Evolutionary conservation across 257 asterid genomes (phyloP), one percentile per base, ranked within the genome.

Genomic region (Solanum virginianum): DNA sequence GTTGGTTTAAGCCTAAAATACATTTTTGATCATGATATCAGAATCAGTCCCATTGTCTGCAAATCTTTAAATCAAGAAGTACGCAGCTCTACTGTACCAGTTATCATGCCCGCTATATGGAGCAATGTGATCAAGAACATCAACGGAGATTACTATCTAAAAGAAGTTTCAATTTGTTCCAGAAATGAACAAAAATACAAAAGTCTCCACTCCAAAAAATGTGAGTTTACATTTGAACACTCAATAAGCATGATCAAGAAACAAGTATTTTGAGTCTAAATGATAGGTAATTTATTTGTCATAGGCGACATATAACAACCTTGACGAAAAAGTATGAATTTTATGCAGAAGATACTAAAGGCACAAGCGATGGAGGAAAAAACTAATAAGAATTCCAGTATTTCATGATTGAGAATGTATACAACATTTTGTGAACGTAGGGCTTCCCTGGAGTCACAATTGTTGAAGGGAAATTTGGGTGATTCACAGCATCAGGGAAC

Each of bases 401-500:
- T n/a, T 72, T n/a, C 80, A 3, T 72, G 11, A 72, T 43, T 16
- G 84, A 53, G 36, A 81, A 81, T 7, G 66, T 81, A 57, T 55
- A 81, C 55, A 62, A 41, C 56, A 81, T 56, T 56, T 55, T 41
- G 70, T 85, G 84, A 18, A 60, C 53, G n/a, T 83, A 86, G 41
- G 18, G 56, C 79, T 79, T 68, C 18, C 39, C 89, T 29, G 82
- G 83, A 32, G 70, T 59, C 41, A 68, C 84, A 32, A 82, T 82
- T 17, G 71, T 41, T 9, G 69, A 36, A 24, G 88, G 88, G 55
- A 87, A 85, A 49, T 82, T 84, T 12, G 81, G 87, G 39, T 85
- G 88, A 68, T 85, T 87, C 74, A 85, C 86, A 20, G 88, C 80
- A 39, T 85, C 88, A 0, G 90, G 86, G 43, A 36, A 87, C 0